Evolutionary conservation across 305 asterid genomes (phyloP).

Genomic region (Fraxinus platypoda): DNA sequence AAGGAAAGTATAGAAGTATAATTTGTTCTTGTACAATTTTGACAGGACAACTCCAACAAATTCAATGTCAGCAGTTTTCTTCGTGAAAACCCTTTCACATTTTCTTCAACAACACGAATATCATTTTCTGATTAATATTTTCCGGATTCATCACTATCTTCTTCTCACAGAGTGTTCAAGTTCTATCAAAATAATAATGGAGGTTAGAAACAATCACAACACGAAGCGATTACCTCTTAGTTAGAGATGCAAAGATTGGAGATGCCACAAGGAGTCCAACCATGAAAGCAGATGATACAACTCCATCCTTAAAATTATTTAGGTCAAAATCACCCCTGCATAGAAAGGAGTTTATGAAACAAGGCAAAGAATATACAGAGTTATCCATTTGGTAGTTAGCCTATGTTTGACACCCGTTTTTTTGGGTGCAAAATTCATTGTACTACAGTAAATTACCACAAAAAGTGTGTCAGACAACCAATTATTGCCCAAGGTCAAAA

Average conservation of each 20-base stretch:
- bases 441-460: no score
- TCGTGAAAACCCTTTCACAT: background rate
- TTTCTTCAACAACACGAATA: background rate
- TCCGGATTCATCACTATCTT: background rate
- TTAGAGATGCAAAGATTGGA: constrained; percentile 84
- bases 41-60: background rate
- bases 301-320: constrained; percentile 91
- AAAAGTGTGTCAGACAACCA: no score
- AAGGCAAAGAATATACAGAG: background rate
- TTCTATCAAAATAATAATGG: background rate
- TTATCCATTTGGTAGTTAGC: constrained; percentile 1
- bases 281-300: constrained; percentile 96
- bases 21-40: background rate
- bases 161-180: background rate
- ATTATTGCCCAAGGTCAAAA: no score
- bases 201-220: background rate
- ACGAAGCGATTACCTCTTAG: constrained; percentile 61
- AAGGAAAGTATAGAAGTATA: background rate
- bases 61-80: background rate
- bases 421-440: no score
- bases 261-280: constrained; percentile 98
- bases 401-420: no score
- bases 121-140: background rate
- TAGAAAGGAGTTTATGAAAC: constrained; percentile 14
- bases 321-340: constrained; percentile 85